A percentile compares a stretch with the other conserved stretches of the same genome.
Evolutionary conservation across 306 rosid genomes (phyloP).

Genomic region (Acacia melanoxylon): DNA sequence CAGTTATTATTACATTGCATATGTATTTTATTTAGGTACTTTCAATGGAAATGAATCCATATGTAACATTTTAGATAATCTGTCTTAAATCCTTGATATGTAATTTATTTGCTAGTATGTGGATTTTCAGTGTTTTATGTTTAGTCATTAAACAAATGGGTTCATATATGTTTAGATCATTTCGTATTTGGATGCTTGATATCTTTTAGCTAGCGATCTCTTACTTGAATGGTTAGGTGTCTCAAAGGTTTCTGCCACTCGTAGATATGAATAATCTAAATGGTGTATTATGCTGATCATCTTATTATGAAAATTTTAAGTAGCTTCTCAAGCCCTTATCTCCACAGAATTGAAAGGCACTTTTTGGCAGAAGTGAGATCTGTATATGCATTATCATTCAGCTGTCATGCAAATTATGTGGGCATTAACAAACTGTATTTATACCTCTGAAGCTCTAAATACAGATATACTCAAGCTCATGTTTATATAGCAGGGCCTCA

Average conservation of each 20-base stretch:
- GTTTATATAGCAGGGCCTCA: neutral
- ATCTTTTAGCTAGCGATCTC: neutral
- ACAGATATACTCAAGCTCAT: neutral
- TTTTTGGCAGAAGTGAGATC: conserved; percentile 1
- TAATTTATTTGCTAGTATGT: no score
- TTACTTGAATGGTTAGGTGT: conserved; percentile 17
- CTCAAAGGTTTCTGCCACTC: neutral
- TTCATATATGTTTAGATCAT: no score
- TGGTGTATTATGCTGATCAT: neutral
- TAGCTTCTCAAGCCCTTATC: neutral
- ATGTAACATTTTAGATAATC: no score
- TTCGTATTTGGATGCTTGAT: no score
- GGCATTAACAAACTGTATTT: neutral
- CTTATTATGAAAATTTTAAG: neutral
- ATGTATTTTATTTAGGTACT: no score
- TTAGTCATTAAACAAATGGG: no score
- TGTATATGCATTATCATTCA: neutral
- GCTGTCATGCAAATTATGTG: neutral
- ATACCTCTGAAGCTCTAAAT: neutral
- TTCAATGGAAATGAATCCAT: no score
- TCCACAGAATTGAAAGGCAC: neutral
- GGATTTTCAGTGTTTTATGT: no score
- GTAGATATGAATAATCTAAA: neutral
- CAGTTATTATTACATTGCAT: no score
- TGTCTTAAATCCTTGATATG: no score